These are phyloP conservation scores for Rhodomyrtus psidioides DNA, from an alignment of 441 rosid genomes.

Conservation along the genomic window DNA sequence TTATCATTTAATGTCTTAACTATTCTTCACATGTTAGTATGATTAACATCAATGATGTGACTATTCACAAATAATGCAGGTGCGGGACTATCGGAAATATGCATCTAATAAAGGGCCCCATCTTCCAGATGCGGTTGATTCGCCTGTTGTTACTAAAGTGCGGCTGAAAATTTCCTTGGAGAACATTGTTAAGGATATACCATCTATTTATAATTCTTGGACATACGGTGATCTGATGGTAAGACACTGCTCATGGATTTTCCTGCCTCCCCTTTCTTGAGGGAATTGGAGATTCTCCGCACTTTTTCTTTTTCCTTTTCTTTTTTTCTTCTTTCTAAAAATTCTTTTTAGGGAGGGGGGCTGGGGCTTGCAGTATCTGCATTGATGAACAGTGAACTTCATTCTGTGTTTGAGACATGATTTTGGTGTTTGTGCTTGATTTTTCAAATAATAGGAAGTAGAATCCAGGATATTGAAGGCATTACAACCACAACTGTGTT, in stretches of 20 bases:
- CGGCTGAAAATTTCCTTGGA: constrained; percentile 77
- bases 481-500: constrained; percentile 83
- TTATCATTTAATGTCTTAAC: neutral
- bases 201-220: constrained; percentile 73
- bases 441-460: constrained; percentile 56
- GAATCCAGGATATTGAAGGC: constrained; percentile 91
- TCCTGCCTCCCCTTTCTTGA: neutral
- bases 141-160: constrained; percentile 57
- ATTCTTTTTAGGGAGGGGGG: neutral
- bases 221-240: constrained; percentile 97
- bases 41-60: neutral
- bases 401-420: neutral
- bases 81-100: constrained; percentile 68
- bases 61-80: constrained; percentile 38
- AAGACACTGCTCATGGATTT: constrained; percentile 2
- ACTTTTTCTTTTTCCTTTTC: neutral
- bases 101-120: constrained; percentile 43
- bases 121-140: constrained; percentile 15
- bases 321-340: neutral
- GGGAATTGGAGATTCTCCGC: neutral
- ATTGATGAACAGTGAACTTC: neutral
- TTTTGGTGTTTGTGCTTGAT: neutral
- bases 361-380: neutral
- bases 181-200: constrained; percentile 93
- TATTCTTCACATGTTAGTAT: neutral